phyloP scores from a whole-genome alignment of 176 grass and related monocot species.

The Zizania latifolia region DNA sequence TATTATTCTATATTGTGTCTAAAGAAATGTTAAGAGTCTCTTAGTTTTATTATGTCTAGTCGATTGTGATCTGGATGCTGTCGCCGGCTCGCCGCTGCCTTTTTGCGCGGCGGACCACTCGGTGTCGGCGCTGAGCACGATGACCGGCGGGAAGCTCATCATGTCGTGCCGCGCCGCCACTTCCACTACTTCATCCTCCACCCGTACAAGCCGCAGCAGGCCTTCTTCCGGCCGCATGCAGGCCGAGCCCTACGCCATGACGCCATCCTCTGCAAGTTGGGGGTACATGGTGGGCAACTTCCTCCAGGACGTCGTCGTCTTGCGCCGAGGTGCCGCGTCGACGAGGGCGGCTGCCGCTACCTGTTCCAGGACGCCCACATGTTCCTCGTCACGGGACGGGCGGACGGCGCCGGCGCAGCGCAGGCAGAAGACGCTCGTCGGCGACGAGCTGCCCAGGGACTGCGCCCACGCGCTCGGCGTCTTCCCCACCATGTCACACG shows the following conservation, averaged over 20 bases:
- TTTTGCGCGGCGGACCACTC: no score
- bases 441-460: constrained; percentile 39
- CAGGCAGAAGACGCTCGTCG: constrained; percentile 36
- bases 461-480: constrained; percentile 26
- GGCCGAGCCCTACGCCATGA: constrained; percentile 27
- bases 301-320: constrained; percentile 43
- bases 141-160: constrained; percentile 55
- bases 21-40: no score
- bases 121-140: constrained; percentile 48
- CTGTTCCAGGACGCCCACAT: constrained; percentile 43
- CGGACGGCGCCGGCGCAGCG: neutral
- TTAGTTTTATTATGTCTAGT: no score
- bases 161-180: constrained; percentile 48
- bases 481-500: constrained; percentile 28
- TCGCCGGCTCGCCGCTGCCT: no score
- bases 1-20: no score
- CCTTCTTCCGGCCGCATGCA: constrained; percentile 49
- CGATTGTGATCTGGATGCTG: no score
- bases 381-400: constrained; percentile 36
- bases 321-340: constrained; percentile 25
- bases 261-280: constrained; percentile 55
- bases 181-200: constrained; percentile 63
- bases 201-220: constrained; percentile 42
- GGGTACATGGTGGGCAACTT: constrained; percentile 59
- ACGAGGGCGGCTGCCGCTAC: constrained; percentile 40